Percentiles rank a stretch among this genome's conserved stretches.
Conservation (phyloP, 805 yeast genomes). For the Lipomyces sp. region DNA sequence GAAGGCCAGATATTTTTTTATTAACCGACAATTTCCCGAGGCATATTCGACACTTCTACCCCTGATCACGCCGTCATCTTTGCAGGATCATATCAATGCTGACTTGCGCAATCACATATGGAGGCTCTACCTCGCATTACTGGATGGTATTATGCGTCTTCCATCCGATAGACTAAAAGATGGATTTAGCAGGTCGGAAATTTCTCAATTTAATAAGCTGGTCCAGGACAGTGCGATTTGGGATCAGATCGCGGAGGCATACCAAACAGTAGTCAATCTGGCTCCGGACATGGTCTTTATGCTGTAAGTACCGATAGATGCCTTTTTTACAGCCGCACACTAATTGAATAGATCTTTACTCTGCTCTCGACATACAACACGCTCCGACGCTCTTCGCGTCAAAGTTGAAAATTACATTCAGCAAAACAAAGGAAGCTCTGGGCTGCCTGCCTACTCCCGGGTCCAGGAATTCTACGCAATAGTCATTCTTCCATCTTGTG, state of each 20-base stretch:
- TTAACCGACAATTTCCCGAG: constrained; percentile 30
- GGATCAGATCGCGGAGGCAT: constrained; percentile 11
- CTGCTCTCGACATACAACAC: constrained; percentile 16
- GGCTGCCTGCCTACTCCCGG: not conserved
- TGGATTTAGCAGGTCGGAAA: constrained; percentile 17
- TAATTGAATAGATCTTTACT: constrained; percentile 11
- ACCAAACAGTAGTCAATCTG: not conserved
- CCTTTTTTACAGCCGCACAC: not conserved
- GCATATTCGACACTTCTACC: constrained; percentile 20
- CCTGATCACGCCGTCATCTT: constrained; percentile 15
- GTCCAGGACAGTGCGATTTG: constrained; percentile 15
- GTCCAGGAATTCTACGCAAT: constrained; percentile 24
- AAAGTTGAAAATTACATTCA: constrained; percentile 13
- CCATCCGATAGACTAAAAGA: constrained; percentile 4
- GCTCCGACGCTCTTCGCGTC: constrained; percentile 10
- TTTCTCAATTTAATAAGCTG: constrained; percentile 5
- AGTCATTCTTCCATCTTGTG: constrained; percentile 23
- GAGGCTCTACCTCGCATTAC: constrained; percentile 28
- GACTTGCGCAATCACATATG: constrained; percentile 19
- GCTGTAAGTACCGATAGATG: constrained; percentile 10
- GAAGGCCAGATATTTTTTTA: constrained; percentile 15
- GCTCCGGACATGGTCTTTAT: constrained; percentile 8
- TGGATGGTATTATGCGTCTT: constrained; percentile 22
- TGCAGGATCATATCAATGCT: constrained; percentile 5
- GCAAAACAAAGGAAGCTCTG: not conserved